These are phyloP conservation scores for Casaregolazyma suthepensis DNA, from an alignment of 1,139 yeast genomes.

Conservation along the genomic window DNA sequence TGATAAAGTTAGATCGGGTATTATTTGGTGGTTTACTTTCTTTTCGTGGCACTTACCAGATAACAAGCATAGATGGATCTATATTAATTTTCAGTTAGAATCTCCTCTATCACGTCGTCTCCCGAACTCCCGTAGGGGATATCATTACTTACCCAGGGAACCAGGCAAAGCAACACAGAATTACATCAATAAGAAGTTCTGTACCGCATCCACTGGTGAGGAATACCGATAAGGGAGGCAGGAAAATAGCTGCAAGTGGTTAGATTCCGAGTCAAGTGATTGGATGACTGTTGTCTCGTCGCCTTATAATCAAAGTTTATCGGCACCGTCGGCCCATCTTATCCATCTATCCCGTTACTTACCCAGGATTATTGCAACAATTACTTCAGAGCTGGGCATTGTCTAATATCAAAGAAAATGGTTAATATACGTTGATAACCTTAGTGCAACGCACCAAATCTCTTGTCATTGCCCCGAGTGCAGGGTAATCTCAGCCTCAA, in stretches of 20 bases:
- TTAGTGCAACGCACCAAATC: neutral
- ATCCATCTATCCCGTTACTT: slow-evolving; percentile 14
- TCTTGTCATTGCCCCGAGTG: neutral
- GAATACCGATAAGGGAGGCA: slow-evolving; percentile 74
- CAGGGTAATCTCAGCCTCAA: neutral
- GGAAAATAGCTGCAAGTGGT: slow-evolving; percentile 43
- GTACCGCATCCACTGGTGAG: slow-evolving; percentile 58
- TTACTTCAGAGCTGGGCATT: slow-evolving; percentile 30
- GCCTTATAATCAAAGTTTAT: neutral
- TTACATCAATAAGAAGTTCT: slow-evolving; percentile 51
- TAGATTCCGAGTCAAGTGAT: slow-evolving; percentile 2
- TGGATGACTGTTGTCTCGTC: neutral
- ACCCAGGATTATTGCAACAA: slow-evolving; percentile 51
- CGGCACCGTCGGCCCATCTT: neutral
- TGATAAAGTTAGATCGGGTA: neutral
- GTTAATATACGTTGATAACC: neutral
- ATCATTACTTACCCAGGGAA: slow-evolving; percentile 37
- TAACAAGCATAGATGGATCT: neutral
- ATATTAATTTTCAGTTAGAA: neutral
- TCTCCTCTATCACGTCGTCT: neutral
- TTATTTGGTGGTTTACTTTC: neutral
- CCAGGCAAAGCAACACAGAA: slow-evolving; percentile 58
- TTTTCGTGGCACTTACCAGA: neutral
- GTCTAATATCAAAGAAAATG: neutral
- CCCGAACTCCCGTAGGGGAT: neutral